Evolutionary conservation across 192 early-diverging fungal genomes (phyloP), one percentile per base, ranked within the genome.

Genomic region (Pecoramyces ruminantium): DNA sequence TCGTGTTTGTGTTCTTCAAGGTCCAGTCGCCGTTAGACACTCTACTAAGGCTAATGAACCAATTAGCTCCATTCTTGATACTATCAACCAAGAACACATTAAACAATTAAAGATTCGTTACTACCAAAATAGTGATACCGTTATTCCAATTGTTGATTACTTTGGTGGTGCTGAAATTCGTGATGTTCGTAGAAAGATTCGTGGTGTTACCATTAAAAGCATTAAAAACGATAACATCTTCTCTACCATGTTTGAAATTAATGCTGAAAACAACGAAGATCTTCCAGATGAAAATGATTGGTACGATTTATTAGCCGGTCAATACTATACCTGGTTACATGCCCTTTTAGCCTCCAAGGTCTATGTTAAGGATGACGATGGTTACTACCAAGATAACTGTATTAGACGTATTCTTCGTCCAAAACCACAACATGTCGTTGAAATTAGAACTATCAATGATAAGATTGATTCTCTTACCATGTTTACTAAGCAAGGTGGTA

Each of bases 1-100:
- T 80, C 91, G 96, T 81, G 91, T 92, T 11, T 89, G 89, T 80
- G 96, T 97, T 82, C 89, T 97, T 79, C 96, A 98, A 34, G 96
- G 96, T 51, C 94, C 95, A 16, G 89, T 94, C 21, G 93, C 96
- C 38, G 95, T 87, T 12, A 88, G 86, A 13, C 93, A 94, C 81
- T 89, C 92, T 29, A 92, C 86, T 77, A 85, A 85, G 29, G 92
- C 90, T 13, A 89, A 97, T 83, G 93, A 95, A 84, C 95, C 96
- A 11, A 95, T 96, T 58, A 93, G 92, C 81, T 94, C 94, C 21
- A 95, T 97, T 81, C 85, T 98, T 29, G 94, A 93, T 80, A 87
- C 90, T 38, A 93, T 98, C 30, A 95, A 96, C 87, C 84, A 90
- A 29, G 90, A 88, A 38, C 94, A 96, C 78, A 92, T 97, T 79